Evolutionary conservation across 768 basidiomycete species (phyloP).

Genomic region (Lentinula lateritia): DNA sequence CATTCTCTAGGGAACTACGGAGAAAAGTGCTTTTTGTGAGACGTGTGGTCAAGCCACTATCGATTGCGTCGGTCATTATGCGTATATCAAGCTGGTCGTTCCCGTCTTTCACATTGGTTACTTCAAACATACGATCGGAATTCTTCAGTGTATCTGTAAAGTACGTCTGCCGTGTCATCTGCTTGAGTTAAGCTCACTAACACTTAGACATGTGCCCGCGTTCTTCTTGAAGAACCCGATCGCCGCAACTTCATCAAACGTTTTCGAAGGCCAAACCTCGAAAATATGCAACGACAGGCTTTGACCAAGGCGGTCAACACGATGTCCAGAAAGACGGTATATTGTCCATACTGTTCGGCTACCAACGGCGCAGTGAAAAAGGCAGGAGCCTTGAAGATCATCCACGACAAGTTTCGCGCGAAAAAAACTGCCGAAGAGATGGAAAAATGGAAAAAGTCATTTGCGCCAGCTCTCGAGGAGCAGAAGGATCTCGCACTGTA

Average conservation of each 20-base stretch:
- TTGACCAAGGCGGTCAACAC: constrained; percentile 83
- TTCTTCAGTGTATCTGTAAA: constrained; percentile 97
- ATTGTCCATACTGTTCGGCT: constrained; percentile 90
- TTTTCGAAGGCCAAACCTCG: constrained; percentile 87
- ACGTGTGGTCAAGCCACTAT: constrained; percentile 90
- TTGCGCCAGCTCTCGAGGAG: constrained; percentile 74
- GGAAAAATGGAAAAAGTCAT: constrained; percentile 82
- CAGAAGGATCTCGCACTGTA: constrained; percentile 84
- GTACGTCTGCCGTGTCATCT: constrained; percentile 32
- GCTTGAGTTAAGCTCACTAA: constrained; percentile 1
- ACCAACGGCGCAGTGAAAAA: constrained; percentile 97
- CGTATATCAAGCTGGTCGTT: constrained; percentile 94
- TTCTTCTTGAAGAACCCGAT: constrained; percentile 84
- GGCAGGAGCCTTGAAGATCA: constrained; percentile 80
- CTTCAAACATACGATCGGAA: constrained; percentile 91
- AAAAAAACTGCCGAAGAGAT: constrained; percentile 89
- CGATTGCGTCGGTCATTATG: constrained; percentile 97
- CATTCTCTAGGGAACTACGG: constrained; percentile 76
- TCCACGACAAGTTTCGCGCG: constrained; percentile 95
- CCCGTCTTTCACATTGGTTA: constrained; percentile 99
- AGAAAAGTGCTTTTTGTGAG: constrained; percentile 89
- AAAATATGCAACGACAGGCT: constrained; percentile 84
- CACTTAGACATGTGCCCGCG: constrained; percentile 79
- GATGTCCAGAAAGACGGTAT: constrained; percentile 82
- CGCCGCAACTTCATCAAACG: constrained; percentile 78